Base-by-base conservation (phyloP, 2,329 filamentous ascomycete genomes). In the Aureobasidium melanogenum region DNA sequence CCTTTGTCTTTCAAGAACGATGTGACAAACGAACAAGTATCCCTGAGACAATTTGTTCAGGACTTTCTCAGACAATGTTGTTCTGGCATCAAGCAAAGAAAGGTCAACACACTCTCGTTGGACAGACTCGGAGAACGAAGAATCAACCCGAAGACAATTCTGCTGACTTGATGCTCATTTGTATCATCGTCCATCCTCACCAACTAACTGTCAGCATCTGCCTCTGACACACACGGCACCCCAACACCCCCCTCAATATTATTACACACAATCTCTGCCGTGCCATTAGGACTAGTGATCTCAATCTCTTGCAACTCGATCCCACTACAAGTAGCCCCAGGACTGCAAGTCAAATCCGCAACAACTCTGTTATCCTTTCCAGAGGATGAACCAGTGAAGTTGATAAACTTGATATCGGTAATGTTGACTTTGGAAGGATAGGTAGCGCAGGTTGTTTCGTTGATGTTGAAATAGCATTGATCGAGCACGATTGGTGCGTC, bases 391-490 rank as follows among this genome's bases (percentile, higher is more conserved):
- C 83, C 84, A 0, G 77, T 76, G 63, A 86, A 79, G 66, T 85
- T 85, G 66, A 84, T 75, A 63, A 86, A 86, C 0, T 73, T 73
- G 34, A 86, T 77, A 67, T 85, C 80, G 28, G 80, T 82, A 61
- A 86, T 79, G 66, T 85, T 81, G 65, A 85, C 82, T 8, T 75
- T 74, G 0, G 81, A 83, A 0, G 83, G 83, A 64, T 82, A 80
- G 15, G 75, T 62, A 1, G 79, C 76, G 66, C 83, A 86, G 2
- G 77, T 76, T 0, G 77, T 77, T 3, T 74, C 65, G 60, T 80
- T 77, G 64, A 83, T 74, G 63, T 85, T 80, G 70, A 85, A 85
- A 71, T 86, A 86, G 71, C 84, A 86, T 30, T 83, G 82, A 66
- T 86, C 83, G 8, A 86, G 72, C 38, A 84, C 81, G 24, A 84